phyloP scores from a whole-genome alignment of 495 filamentous ascomycete genomes.

The Thermothielavioides terrestris region DNA sequence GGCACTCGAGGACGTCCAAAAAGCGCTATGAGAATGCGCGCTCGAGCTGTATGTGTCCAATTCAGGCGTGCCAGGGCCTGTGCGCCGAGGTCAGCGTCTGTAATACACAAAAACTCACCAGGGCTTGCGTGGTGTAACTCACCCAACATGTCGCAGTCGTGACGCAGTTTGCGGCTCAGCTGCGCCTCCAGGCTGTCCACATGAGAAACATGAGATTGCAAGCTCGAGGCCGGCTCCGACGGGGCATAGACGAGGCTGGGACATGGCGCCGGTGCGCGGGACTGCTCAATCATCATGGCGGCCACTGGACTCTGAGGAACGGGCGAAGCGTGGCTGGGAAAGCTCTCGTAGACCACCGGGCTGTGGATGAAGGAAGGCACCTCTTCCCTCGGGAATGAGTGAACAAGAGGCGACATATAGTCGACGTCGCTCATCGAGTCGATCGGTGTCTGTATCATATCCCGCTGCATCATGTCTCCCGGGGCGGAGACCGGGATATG shows the following conservation, averaged over 20 bases:
- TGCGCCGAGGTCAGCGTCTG: slow-evolving; percentile 3
- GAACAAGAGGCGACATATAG: slow-evolving; percentile 45
- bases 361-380: slow-evolving; percentile 42
- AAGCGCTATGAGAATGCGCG: slow-evolving; percentile 33
- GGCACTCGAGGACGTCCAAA: slow-evolving; percentile 34
- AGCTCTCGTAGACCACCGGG: slow-evolving; percentile 45
- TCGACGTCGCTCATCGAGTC: slow-evolving; percentile 48
- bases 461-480: slow-evolving; percentile 36
- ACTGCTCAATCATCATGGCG: slow-evolving; percentile 44
- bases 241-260: slow-evolving; percentile 42
- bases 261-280: slow-evolving; percentile 42
- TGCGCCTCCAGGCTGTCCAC: slow-evolving; percentile 38
- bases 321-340: slow-evolving; percentile 37
- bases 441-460: slow-evolving; percentile 39
- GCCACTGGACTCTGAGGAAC: slow-evolving; percentile 44
- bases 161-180: slow-evolving; percentile 36
- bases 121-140: slow-evolving; percentile 17
- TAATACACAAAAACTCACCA: no score
- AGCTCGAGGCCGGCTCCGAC: slow-evolving; percentile 40
- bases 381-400: slow-evolving; percentile 44
- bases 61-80: slow-evolving; percentile 34
- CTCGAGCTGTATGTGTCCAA: slow-evolving; percentile 41
- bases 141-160: slow-evolving; percentile 41
- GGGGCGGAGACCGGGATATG: slow-evolving; percentile 23
- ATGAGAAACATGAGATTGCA: slow-evolving; percentile 35